phyloP scores from a whole-genome alignment of 2,329 filamentous ascomycete species.

The Ilyonectria sp. region DNA sequence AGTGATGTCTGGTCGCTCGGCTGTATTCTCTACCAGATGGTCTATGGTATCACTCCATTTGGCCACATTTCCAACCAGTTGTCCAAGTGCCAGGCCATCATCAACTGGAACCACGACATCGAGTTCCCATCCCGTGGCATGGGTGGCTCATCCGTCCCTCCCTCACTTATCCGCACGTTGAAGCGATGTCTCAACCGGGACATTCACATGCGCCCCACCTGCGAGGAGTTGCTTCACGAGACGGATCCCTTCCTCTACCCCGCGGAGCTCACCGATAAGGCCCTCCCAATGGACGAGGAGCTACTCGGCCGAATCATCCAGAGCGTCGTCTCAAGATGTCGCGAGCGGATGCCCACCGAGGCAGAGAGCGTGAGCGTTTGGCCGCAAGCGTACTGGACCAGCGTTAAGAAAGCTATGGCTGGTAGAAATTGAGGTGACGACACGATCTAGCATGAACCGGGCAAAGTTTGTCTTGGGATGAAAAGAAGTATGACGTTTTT shows the following conservation, averaged over 20 bases:
- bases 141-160: slow-evolving; percentile 74
- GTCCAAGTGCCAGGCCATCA: slow-evolving; percentile 88
- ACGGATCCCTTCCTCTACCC: slow-evolving; percentile 77
- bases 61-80: slow-evolving; percentile 92
- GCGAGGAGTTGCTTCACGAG: slow-evolving; percentile 71
- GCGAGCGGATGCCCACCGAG: slow-evolving; percentile 72
- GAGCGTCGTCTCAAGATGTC: slow-evolving; percentile 72
- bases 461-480: slow-evolving; percentile 35
- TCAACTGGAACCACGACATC: slow-evolving; percentile 82
- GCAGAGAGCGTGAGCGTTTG: slow-evolving; percentile 69
- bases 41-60: slow-evolving; percentile 96
- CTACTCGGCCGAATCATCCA: slow-evolving; percentile 74
- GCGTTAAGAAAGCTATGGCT: slow-evolving; percentile 67
- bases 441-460: slow-evolving; percentile 35
- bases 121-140: slow-evolving; percentile 80
- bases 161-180: slow-evolving; percentile 73
- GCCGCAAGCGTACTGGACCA: slow-evolving; percentile 75
- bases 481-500: slow-evolving; percentile 41
- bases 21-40: slow-evolving; percentile 98
- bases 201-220: slow-evolving; percentile 74
- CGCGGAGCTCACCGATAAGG: slow-evolving; percentile 67
- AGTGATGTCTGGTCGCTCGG: slow-evolving; percentile 97
- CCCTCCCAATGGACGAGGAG: slow-evolving; percentile 74
- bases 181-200: slow-evolving; percentile 75
- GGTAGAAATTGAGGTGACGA: slow-evolving; percentile 46